Base-by-base conservation (phyloP, 176 grass and related monocot genomes). In the Eleusine indica region DNA sequence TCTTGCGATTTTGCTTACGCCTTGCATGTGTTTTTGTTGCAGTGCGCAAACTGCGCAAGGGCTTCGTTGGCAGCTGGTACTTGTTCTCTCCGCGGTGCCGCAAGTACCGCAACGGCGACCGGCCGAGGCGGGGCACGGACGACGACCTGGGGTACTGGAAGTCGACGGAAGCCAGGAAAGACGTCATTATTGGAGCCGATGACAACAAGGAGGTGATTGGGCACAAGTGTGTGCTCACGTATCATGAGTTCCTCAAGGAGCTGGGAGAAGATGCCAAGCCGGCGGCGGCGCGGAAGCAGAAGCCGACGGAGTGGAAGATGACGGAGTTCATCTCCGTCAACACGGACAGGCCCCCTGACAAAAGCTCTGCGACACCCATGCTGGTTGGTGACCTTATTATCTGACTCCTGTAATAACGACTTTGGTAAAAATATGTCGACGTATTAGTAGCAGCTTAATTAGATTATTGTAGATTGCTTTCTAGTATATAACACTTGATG, bases 241-340 rank as follows among this genome's bases (percentile, higher is more conserved):
- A 42, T 51, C 21, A 57, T 51, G 66, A 44, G 51, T 2, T 10
- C 28, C 11, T 44, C 42, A 17, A 21, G 61, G 9, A 66, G 22
- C 8, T 1, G 41, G 76, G 16, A 17, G 17, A 29, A 22, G 51
- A 53, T 53, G 51, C 51, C 51, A 53, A 51, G 11, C 2, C 4
- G 15, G 14, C 51, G 51, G 44, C 7, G 9, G 9, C 9, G 44
- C 44, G 9, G 44, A 17, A 53, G 51, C 51, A 3, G 51, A 81
- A 48, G 61, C 41, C 76, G 61, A 71, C 79, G 51, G 53, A 28
- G 51, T 81, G 79, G 79, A 81, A 42, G 79, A 81, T 81, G 79
- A 12, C 30, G 37, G 79, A 71, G 67, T 70, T 70, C 67, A 37
- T 81, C 78, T 39, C 3, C 78, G 12, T 19, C 47, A 53, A 70